Evolutionary conservation across 345 rosid genomes (phyloP), one percentile per base, ranked within the genome.

Genomic region (Cochlearia excelsa): DNA sequence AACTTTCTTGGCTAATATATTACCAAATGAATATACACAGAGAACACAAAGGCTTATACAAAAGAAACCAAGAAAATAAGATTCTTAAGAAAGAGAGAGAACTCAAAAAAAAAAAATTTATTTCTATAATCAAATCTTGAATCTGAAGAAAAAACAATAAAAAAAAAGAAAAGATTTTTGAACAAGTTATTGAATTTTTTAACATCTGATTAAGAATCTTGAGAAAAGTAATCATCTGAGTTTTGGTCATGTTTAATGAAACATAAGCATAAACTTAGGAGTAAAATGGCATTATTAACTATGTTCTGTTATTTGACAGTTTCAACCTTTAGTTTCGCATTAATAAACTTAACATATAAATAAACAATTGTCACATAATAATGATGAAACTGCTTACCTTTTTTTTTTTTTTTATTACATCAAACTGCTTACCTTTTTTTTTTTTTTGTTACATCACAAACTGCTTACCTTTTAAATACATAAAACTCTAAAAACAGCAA

Each of bases 221-320:
- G 9, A 16, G 41, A 38, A 54, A 33, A 26, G 38, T 52, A 54
- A 28, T 67, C 42, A 38, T 58, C 46, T 50, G 43, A 59, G 5
- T 38, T 6, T 38, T 38, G 5, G 41, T 33, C 35, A 33, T 33
- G 3, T 33, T 33, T 6, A 39, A 7, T 1, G n/a, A 39, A 39
- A 39, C 60, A 55, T 46, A 46, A 47, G 63, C 70, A 23, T 56
- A 40, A 54, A 54, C 46, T 4, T 54, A 65, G 47, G 61, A 65
- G 53, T 26, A 29, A 30, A 51, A 42, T 42, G 39, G 45, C 69
- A 31, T 47, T 6, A 8, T 5, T 37, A 37, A 1, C 43, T 33
- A 11, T 27, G 10, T 9, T 65, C 56, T 41, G 3, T 57, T 8
- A 7, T 46, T 57, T 66, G 57, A 65, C 61, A 7, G 48, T 54